Conservation (phyloP, 2,329 filamentous ascomycete genomes). For the Eutypella sp. region DNA sequence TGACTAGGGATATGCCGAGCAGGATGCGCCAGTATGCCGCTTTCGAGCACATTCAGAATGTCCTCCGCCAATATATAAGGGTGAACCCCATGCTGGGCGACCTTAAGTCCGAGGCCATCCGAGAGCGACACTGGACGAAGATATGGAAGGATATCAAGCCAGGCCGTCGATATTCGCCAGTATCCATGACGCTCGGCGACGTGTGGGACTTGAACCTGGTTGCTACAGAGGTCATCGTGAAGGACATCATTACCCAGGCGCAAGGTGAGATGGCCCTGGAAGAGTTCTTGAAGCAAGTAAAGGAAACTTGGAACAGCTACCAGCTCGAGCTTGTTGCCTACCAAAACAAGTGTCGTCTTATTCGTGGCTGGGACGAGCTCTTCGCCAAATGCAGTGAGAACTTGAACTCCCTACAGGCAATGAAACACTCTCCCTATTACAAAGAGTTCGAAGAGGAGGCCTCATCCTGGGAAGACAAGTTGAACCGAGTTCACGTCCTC, state of each 20-base stretch:
- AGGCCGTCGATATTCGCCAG: conserved; percentile 86
- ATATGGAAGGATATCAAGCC: conserved; percentile 96
- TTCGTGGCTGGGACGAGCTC: conserved; percentile 95
- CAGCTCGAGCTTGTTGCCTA: conserved; percentile 92
- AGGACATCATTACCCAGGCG: conserved; percentile 90
- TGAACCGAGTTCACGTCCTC: conserved; percentile 93
- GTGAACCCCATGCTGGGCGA: conserved; percentile 85
- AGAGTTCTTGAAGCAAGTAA: conserved; percentile 93
- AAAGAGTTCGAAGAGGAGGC: conserved; percentile 99
- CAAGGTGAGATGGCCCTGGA: conserved; percentile 98
- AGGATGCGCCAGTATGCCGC: conserved; percentile 98
- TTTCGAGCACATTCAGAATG: conserved; percentile 96
- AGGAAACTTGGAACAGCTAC: conserved; percentile 96
- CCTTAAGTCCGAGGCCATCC: conserved; percentile 92
- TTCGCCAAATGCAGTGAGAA: conserved; percentile 99
- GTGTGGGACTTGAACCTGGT: conserved; percentile 96
- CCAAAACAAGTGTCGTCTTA: conserved; percentile 95
- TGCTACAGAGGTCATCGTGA: conserved; percentile 80
- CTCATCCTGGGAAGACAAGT: conserved; percentile 92
- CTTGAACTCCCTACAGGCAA: conserved; percentile 92
- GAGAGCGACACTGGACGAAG: conserved; percentile 94
- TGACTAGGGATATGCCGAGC: conserved; percentile 98
- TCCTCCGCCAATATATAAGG: conserved; percentile 82
- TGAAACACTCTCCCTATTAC: conserved; percentile 98
- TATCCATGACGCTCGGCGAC: conserved; percentile 94